phyloP scores from a whole-genome alignment of 2,329 filamentous ascomycete genomes.

The Setomelanomma holmii region DNA sequence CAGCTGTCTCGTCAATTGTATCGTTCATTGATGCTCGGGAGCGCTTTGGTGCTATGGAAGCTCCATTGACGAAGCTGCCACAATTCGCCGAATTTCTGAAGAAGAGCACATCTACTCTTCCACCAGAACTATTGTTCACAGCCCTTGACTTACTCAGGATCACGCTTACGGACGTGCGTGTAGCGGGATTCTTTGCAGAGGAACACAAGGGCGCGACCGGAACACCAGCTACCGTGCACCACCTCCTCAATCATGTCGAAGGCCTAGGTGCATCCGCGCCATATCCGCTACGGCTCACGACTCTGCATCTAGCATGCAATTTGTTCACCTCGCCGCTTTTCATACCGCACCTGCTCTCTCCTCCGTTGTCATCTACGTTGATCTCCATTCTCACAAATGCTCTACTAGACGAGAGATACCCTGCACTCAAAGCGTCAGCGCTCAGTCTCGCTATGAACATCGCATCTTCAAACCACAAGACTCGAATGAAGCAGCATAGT shows the following conservation, averaged over 20 bases:
- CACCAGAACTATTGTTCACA: constrained; percentile 74
- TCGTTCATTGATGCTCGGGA: constrained; percentile 73
- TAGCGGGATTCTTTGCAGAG: constrained; percentile 84
- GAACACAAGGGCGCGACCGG: constrained; percentile 65
- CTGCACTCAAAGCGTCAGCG: constrained; percentile 79
- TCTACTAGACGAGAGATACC: constrained; percentile 77
- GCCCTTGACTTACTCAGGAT: constrained; percentile 85
- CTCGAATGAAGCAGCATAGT: constrained; percentile 63
- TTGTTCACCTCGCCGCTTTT: constrained; percentile 80
- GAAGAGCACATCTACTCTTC: constrained; percentile 62
- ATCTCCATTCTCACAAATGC: constrained; percentile 77
- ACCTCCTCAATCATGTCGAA: constrained; percentile 64
- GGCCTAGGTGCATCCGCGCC: constrained; percentile 64
- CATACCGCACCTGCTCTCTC: constrained; percentile 65
- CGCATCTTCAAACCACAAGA: constrained; percentile 71
- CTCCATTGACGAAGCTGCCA: constrained; percentile 73
- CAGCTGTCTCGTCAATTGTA: constrained; percentile 69
- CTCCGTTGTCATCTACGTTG: constrained; percentile 58
- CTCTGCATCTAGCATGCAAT: constrained; percentile 84
- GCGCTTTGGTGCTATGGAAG: constrained; percentile 66
- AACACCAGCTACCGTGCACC: constrained; percentile 60
- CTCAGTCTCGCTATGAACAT: constrained; percentile 87
- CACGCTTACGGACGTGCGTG: constrained; percentile 75
- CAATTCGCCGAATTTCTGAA: constrained; percentile 69
- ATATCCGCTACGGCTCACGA: constrained; percentile 83